These are phyloP conservation scores for Chrysoporthe deuterocubensis DNA, from an alignment of 2,329 filamentous ascomycete species.

Conservation along the genomic window DNA sequence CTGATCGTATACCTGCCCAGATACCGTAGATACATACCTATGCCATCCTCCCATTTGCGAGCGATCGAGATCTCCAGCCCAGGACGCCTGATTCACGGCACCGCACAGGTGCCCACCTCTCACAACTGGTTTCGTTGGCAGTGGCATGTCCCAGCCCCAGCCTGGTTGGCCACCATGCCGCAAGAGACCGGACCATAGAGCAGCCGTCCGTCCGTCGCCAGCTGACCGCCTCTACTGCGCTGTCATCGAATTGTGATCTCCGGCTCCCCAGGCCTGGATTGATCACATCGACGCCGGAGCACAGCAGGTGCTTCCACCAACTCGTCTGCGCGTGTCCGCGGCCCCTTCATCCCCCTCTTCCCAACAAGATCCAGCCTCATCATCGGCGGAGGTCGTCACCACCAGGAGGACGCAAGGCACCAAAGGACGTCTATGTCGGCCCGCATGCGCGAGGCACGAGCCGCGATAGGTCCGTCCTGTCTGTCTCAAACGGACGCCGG, in stretches of 20 bases:
- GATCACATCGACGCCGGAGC: background rate
- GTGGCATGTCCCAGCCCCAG: background rate
- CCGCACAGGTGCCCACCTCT: slow-evolving; percentile 16
- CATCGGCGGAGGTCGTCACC: too few species aligned
- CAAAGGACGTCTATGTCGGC: background rate
- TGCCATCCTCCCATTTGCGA: slow-evolving; percentile 13
- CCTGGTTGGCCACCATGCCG: too few species aligned
- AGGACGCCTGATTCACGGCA: background rate
- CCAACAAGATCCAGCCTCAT: too few species aligned
- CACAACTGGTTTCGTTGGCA: background rate
- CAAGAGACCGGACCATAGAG: background rate
- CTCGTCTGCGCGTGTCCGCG: too few species aligned
- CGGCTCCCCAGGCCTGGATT: too few species aligned
- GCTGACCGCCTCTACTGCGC: slow-evolving; percentile 1
- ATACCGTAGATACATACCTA: background rate
- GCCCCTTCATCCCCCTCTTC: too few species aligned
- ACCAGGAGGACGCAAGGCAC: too few species aligned
- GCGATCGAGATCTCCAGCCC: slow-evolving; percentile 2
- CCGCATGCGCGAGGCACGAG: background rate
- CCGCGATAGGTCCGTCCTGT: background rate
- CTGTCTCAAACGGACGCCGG: background rate
- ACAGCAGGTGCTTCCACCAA: background rate
- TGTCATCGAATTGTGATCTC: too few species aligned
- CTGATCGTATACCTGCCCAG: background rate
- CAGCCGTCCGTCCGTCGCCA: slow-evolving; percentile 10